Percentiles rank a stretch among this genome's conserved stretches.
These are phyloP conservation scores for Paramecium octaurelia DNA, from an alignment of 73 alveolate genomes.

Conservation along the genomic window DNA sequence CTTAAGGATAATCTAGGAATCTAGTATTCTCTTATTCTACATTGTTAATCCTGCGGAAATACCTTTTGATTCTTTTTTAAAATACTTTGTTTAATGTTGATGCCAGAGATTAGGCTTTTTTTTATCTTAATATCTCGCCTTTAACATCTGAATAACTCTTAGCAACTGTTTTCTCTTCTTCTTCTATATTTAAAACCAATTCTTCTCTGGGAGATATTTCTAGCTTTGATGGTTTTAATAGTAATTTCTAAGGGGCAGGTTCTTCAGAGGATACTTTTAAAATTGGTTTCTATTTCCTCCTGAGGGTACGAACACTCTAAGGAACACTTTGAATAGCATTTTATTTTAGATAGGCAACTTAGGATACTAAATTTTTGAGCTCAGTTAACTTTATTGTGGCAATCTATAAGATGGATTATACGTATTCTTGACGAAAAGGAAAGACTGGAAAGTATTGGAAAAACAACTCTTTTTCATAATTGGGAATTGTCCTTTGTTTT, in stretches of 20 bases:
- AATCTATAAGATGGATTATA: neutral
- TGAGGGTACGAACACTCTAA: neutral
- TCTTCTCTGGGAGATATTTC: neutral
- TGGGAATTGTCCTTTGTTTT: neutral
- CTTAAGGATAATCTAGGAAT: neutral
- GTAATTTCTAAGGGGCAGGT: neutral
- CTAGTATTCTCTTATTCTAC: neutral
- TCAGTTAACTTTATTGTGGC: neutral
- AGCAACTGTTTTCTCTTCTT: neutral
- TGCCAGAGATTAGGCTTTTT: neutral
- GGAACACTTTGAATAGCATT: neutral
- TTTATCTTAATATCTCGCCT: neutral
- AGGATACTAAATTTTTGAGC: neutral
- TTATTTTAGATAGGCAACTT: neutral
- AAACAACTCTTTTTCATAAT: neutral
- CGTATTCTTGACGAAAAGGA: neutral
- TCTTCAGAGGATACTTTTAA: neutral
- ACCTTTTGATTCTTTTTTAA: neutral
- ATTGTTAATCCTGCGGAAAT: neutral
- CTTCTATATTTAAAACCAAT: neutral
- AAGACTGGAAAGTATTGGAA: conserved; percentile 28
- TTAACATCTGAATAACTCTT: neutral
- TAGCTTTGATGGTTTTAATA: neutral
- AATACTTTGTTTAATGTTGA: neutral
- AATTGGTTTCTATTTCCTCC: neutral